A percentile compares a stretch with the other conserved stretches of the same genome.
phyloP scores from a whole-genome alignment of 192 early-diverging fungal species.

The Linnemannia exigua region DNA sequence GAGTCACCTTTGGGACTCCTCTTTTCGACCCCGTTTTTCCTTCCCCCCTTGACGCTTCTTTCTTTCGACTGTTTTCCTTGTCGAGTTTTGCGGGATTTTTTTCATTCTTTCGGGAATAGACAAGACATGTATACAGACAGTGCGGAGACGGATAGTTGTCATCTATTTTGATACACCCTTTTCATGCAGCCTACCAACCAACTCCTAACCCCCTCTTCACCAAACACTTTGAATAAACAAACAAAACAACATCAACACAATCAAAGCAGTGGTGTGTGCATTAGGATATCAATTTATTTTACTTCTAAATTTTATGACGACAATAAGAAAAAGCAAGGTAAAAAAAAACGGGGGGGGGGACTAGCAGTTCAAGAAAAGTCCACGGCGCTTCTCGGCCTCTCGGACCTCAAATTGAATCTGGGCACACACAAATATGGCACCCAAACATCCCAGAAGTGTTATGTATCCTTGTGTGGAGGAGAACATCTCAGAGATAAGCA shows the following conservation, averaged over 20 bases:
- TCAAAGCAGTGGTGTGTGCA: background rate
- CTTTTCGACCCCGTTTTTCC: background rate
- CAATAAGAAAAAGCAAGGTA: background rate
- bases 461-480: slow-evolving; percentile 27
- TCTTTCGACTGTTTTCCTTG: background rate
- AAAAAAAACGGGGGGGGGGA: background rate
- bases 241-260: slow-evolving; percentile 11
- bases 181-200: background rate
- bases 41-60: background rate
- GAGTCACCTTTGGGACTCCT: background rate
- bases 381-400: slow-evolving; percentile 77
- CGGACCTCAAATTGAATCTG: slow-evolving; percentile 89
- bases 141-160: background rate
- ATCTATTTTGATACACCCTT: background rate
- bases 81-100: background rate
- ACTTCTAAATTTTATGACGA: background rate
- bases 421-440: slow-evolving; percentile 70
- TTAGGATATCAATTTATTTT: background rate
- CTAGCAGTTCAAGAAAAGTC: slow-evolving; percentile 56
- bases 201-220: background rate
- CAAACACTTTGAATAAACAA: slow-evolving; percentile 3
- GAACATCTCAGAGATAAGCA: slow-evolving; percentile 77
- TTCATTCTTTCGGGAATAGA: background rate
- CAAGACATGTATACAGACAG: background rate
- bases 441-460: slow-evolving; percentile 64